Evolutionary conservation across 139 green algal species (phyloP), one percentile per base, ranked within the genome.

Genomic region (Chlorella sp.): DNA sequence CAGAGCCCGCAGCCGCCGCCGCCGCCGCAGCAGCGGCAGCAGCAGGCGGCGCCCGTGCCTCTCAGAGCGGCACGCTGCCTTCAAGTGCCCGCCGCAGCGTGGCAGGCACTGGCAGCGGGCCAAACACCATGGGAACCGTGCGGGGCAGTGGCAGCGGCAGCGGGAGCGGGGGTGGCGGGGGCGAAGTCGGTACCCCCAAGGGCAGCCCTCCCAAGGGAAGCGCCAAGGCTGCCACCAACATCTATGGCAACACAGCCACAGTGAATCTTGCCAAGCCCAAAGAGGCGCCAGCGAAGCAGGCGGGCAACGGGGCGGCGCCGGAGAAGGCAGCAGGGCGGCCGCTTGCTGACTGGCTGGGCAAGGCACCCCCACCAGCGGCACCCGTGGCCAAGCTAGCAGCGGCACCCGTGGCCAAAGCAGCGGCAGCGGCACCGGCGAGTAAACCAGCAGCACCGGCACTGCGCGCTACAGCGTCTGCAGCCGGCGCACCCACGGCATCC

Each of bases 171-270:
- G 16, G 39, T 39, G 3, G 77, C 42, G 24, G 39, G 3, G 34
- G 73, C n/a, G 2, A 16, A 39, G 42, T 37, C 77, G 36, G 39
- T 39, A 34, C 21, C 4, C 69, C 26, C 22, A 83, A 61, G 1
- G 78, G 40, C 40, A 83, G 48, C 40, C 40, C 78, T 37, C 78
- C 78, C 26, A 83, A 83, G 48, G 78, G 78, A 0, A 83, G 78
- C 40, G 9, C 40, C 78, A 60, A 64, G 24, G 78, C 78, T 4
- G 78, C 78, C 1, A 34, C 78, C 0, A 42, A 28, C 21, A 40
- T 83, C 34, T 83, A 83, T 26, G 78, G 78, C 78, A 83, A 40
- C 78, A 12, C 78, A 34, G 78, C 78, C 40, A 83, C 78, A 0
- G 78, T 83, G 16, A 61, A 64, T 9, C 78, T 83, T 22, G 78